Base-by-base conservation (phyloP, 305 asterid genomes). In the Ruellia speciosa region DNA sequence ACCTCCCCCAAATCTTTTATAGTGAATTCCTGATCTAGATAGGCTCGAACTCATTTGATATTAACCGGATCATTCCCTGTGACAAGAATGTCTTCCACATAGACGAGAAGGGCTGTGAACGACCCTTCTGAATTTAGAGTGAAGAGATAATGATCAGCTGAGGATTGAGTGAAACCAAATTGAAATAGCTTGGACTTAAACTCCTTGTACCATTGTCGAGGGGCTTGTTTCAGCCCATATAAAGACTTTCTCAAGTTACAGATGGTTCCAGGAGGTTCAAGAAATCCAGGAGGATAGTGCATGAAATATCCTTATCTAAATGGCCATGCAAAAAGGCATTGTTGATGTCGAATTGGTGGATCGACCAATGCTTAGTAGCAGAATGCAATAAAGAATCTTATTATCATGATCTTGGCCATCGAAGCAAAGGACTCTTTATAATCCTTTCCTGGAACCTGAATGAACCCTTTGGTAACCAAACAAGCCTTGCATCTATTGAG, bases 51-150 rank as follows among this genome's bases (percentile, higher is more conserved):
- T 7, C 14, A 13, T 5, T 4, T n/a, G 9, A 14, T 19, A 6
- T 53, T 31, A 28, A 8, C 15, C 14, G 7, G 17, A 24, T 19
- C 17, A 14, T 24, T 19, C 0, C 58, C 37, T 5, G 41, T 53
- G 16, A 53, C 18, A 2, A 53, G 40, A 3, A 53, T 28, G 40
- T 6, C 58, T 3, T 53, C 58, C 7, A 53, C 58, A 53, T 53
- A 53, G 13, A 53, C 58, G 16, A 53, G 14, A 11, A 53, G 39
- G 3, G 41, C 41, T 2, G 39, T 53, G 15, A 53, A 0, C 6
- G 14, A 0, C 8, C 4, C 18, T 1, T 0, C 2, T 41, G 11
- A 7, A 13, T 2, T 24, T 8, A 9, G 16, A 28, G n/a, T n/a
- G n/a, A 53, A 33, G 14, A 53, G 15, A 28, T 35, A 53, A 4